Evolutionary conservation across 345 rosid genomes (phyloP), one percentile per base, ranked within the genome.

Genomic region (Eucalyptus curtisii): DNA sequence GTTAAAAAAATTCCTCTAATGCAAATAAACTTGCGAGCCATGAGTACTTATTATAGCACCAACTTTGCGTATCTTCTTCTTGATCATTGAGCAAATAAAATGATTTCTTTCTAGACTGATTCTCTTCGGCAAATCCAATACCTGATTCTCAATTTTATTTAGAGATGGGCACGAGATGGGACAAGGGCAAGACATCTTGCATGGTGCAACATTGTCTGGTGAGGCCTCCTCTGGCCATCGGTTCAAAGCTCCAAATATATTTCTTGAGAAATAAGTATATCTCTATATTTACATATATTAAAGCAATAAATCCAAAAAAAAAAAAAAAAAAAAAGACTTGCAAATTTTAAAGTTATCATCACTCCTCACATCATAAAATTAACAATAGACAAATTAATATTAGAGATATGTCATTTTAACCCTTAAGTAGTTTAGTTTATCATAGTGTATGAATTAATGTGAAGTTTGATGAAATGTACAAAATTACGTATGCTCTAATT

Each of bases 41-140:
- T 61, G 31, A 61, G n/a, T 61, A 61, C 16, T 27, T 13, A 27
- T 2, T 14, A 11, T 59, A 59, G 7, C 15, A 11, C n/a, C n/a
- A 25, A 59, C 30, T 25, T 59, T 59, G 14, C 66, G 6, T 25
- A 25, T 59, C 31, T 61, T 61, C 8, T 61, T 64, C 37, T n/a
- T 33, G 76, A 64, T 30, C 68, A 61, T 61, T 61, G 31, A 61
- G 68, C 13, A 61, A 1, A 61, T 13, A 30, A 61, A 61, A 61
- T 30, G 68, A 61, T 61, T 61, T 59, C 68, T 59, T 59, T 59
- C 15, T 27, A 59, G 31, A 27, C 13, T 13, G 0, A 59, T 59
- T 59, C 68, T 59, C 31, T 27, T 59, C 30, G 0, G 0, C 61
- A 55, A 55, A 55, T 55, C 0, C 0, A 55, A 0, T 4, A 22